phyloP scores from a whole-genome alignment of 371 early-diverging fungal genomes.

The Lichtheimia corymbifera region DNA sequence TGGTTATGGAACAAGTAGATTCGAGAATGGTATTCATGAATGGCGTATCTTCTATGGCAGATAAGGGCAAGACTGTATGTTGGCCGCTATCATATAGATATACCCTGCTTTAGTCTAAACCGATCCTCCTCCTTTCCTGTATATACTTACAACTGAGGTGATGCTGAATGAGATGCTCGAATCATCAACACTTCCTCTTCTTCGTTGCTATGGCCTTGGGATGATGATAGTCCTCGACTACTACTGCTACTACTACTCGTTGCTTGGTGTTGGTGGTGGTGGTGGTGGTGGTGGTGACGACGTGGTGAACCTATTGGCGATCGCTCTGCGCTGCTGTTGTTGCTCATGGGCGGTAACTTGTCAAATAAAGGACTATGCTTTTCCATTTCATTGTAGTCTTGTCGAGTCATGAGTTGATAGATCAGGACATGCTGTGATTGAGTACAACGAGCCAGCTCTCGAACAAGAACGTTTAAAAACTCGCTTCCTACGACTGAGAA shows the following conservation, averaged over 20 bases:
- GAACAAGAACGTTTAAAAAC: constrained; percentile 12
- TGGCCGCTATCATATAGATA: background rate
- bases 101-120: too few species aligned
- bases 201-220: constrained; percentile 1
- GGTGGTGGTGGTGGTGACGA: too few species aligned
- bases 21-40: constrained; percentile 9
- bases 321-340: constrained; percentile 4
- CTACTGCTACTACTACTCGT: background rate
- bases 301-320: background rate
- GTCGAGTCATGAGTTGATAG: constrained; percentile 17
- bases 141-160: background rate
- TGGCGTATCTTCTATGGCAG: constrained; percentile 14
- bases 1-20: constrained; percentile 8
- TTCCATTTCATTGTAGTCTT: constrained; percentile 8
- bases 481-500: constrained; percentile 16
- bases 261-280: background rate
- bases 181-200: constrained; percentile 11
- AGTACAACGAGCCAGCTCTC: constrained; percentile 16
- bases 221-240: background rate
- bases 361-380: background rate
- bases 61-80: background rate
- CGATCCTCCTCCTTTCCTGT: too few species aligned
- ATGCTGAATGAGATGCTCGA: constrained; percentile 7
- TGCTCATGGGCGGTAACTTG: background rate
- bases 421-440: constrained; percentile 15